phyloP scores from a whole-genome alignment of 495 filamentous ascomycete species.

The Neurospora sp. region DNA sequence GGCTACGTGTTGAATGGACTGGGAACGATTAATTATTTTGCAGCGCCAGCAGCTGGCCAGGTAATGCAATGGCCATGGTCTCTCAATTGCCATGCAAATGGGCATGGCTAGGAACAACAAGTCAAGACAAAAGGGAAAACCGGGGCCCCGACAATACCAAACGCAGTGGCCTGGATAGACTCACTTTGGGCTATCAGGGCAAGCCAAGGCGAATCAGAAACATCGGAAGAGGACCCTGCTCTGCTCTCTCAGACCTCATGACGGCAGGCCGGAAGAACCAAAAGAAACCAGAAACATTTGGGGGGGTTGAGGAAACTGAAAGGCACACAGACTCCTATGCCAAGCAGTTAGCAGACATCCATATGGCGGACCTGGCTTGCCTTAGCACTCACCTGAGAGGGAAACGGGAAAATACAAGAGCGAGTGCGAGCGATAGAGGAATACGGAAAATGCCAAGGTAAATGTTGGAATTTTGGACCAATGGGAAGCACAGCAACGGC shows the following conservation, averaged over 20 bases:
- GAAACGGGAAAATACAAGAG: background rate
- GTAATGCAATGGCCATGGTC: background rate
- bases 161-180: background rate
- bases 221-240: background rate
- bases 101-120: slow-evolving; percentile 12
- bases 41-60: slow-evolving; percentile 18
- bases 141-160: slow-evolving; percentile 29
- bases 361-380: background rate
- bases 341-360: background rate
- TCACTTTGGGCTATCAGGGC: slow-evolving; percentile 5
- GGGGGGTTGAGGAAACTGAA: background rate
- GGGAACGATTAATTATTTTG: slow-evolving; percentile 28
- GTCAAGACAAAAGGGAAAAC: slow-evolving; percentile 29
- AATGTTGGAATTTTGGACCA: background rate
- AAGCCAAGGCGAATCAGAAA: background rate
- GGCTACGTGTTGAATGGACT: slow-evolving; percentile 28
- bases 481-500: background rate
- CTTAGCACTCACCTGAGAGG: background rate
- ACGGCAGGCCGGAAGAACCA: slow-evolving; percentile 3
- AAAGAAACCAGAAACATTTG: slow-evolving; percentile 1
- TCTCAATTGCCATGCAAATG: background rate
- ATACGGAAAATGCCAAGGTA: background rate
- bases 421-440: background rate
- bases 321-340: background rate
- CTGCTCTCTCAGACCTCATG: background rate